phyloP scores from a whole-genome alignment of 371 early-diverging fungal species.

The Rhizopus sp. region DNA sequence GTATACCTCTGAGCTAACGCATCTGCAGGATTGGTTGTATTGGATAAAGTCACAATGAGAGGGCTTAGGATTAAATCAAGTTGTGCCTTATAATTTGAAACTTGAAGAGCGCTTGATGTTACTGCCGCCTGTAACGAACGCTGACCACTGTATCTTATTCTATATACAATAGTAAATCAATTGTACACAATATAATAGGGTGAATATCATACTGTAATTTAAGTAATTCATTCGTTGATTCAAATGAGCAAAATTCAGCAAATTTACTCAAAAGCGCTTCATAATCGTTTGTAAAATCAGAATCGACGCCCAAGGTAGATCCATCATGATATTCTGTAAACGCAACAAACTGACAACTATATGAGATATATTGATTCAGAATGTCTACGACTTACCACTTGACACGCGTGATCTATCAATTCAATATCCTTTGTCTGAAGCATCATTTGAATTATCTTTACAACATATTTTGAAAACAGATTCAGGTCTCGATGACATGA shows the following conservation, averaged over 20 bases:
- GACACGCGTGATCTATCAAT: conserved; percentile 54
- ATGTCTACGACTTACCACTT: conserved; percentile 44
- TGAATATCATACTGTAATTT: conserved; percentile 28
- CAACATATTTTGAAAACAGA: conserved; percentile 78
- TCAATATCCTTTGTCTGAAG: conserved; percentile 56
- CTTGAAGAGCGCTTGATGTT: conserved; percentile 57
- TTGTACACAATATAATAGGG: neutral
- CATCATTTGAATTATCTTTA: conserved; percentile 57
- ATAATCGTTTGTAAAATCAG: conserved; percentile 66
- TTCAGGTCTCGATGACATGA: conserved; percentile 77
- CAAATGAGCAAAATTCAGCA: conserved; percentile 52
- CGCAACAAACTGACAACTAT: conserved; percentile 57
- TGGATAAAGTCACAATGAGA: conserved; percentile 49
- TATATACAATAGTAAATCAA: conserved; percentile 13
- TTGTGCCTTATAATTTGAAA: conserved; percentile 57
- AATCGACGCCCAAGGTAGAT: conserved; percentile 66
- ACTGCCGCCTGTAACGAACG: conserved; percentile 56
- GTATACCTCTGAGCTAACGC: conserved; percentile 35
- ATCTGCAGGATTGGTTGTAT: conserved; percentile 34
- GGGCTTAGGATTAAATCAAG: conserved; percentile 60
- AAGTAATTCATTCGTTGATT: conserved; percentile 37
- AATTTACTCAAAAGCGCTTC: conserved; percentile 54
- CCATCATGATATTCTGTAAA: conserved; percentile 73
- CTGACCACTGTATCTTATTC: conserved; percentile 60
- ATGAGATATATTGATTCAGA: conserved; percentile 1